phyloP scores from a whole-genome alignment of 192 early-diverging fungal genomes.

The Backusella mclennaniae region DNA sequence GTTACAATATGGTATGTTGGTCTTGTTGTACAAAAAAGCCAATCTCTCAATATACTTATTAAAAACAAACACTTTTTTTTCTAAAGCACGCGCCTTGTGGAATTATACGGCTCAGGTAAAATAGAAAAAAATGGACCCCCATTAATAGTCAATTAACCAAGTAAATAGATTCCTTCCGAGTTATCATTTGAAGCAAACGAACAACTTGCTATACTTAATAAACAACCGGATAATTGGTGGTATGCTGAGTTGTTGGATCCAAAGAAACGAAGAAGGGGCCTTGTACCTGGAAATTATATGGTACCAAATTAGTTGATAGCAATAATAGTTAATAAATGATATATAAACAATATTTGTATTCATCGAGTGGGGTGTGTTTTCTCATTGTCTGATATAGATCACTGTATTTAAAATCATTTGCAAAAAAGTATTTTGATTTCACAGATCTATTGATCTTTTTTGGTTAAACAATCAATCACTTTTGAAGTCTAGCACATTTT shows the following conservation, averaged over 20 bases:
- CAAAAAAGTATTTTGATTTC: not conserved
- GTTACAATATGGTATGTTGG: constrained; percentile 8
- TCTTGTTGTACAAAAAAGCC: too few species aligned
- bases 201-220: constrained; percentile 20
- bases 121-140: not conserved
- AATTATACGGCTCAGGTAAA: constrained; percentile 9
- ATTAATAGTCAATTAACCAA: too few species aligned
- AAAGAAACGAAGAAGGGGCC: constrained; percentile 5
- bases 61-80: not conserved
- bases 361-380: too few species aligned
- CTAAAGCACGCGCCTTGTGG: constrained; percentile 11
- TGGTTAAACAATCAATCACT: not conserved
- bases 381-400: too few species aligned
- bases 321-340: not conserved
- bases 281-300: constrained; percentile 28
- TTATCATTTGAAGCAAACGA: constrained; percentile 10
- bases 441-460: not conserved
- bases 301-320: not conserved
- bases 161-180: constrained; percentile 11
- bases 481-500: not conserved
- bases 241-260: constrained; percentile 8
- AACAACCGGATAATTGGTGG: constrained; percentile 25
- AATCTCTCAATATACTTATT: too few species aligned
- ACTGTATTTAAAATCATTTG: too few species aligned
- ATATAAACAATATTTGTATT: too few species aligned